phyloP scores from a whole-genome alignment of 129 eudicot species.

The Flaveria sonorensis region DNA sequence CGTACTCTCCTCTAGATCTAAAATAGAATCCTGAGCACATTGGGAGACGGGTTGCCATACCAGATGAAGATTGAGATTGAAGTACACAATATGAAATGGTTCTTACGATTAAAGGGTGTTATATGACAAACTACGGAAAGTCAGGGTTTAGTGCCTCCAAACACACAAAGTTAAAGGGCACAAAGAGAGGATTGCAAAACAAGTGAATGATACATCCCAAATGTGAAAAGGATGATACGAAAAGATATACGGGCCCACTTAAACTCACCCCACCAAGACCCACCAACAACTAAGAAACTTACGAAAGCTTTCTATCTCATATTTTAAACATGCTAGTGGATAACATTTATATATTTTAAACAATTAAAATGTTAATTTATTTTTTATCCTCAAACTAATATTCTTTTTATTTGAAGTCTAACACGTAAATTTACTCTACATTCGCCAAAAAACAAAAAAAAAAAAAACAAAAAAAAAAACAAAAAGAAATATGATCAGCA shows the following conservation, averaged over 20 bases:
- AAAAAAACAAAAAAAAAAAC: too few relatives aligned
- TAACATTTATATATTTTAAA: conserved; percentile 15
- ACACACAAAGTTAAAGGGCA: conserved; percentile 12
- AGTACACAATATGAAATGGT: not conserved
- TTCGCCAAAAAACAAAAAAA: too few relatives aligned
- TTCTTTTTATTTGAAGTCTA: too few relatives aligned
- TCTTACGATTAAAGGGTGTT: not conserved
- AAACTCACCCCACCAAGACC: conserved; percentile 4
- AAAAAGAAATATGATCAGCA: too few relatives aligned
- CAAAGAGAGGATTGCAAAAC: not conserved
- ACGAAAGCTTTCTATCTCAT: conserved; percentile 20
- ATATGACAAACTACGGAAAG: not conserved
- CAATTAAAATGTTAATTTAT: not conserved
- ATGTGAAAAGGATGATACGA: conserved; percentile 43
- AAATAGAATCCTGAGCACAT: too few relatives aligned
- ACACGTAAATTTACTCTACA: too few relatives aligned
- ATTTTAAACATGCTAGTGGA: conserved; percentile 28
- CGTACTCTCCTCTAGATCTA: too few relatives aligned
- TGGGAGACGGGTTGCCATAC: too few relatives aligned
- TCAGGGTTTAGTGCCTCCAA: not conserved
- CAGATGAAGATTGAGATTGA: too few relatives aligned
- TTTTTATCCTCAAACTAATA: too few relatives aligned
- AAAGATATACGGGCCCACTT: conserved; percentile 19
- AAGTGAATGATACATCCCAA: conserved; percentile 13
- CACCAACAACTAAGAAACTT: conserved; percentile 39